A percentile compares a stretch with the other conserved stretches of the same genome.
Conservation (phyloP, 78 protist species). For the Planoprotostelium fungivorum region DNA sequence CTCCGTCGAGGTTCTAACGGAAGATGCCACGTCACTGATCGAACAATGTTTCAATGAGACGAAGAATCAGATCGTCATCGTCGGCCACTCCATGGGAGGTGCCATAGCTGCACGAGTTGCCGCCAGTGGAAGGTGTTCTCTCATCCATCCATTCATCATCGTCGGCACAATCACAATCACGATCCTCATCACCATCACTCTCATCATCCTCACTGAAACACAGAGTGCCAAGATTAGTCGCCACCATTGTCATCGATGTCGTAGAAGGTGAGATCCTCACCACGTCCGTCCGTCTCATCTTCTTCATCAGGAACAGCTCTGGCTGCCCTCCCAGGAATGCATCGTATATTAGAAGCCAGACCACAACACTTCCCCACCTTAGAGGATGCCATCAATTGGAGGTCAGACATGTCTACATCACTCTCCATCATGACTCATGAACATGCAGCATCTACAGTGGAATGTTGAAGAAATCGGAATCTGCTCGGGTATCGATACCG, state of each 20-base stretch:
- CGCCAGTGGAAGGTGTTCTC: neutral
- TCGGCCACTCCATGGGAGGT: slow-evolving; percentile 67
- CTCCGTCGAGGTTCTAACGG: slow-evolving; percentile 28
- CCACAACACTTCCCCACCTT: slow-evolving; percentile 62
- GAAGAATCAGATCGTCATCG: slow-evolving; percentile 3
- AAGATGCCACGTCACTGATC: slow-evolving; percentile 21
- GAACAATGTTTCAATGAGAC: neutral
- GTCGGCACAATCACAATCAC: too few species aligned
- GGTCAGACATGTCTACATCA: neutral
- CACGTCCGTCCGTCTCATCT: neutral
- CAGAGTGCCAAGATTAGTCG: slow-evolving; percentile 8
- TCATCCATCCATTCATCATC: neutral
- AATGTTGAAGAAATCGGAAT: slow-evolving; percentile 35
- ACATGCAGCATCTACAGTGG: slow-evolving; percentile 1
- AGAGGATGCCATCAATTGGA: slow-evolving; percentile 73
- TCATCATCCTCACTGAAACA: neutral
- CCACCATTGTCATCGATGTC: slow-evolving; percentile 77
- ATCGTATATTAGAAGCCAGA: slow-evolving; percentile 38
- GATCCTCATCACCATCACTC: too few species aligned
- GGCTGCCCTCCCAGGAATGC: slow-evolving; percentile 61
- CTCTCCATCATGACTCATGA: too few species aligned
- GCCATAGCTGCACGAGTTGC: slow-evolving; percentile 36
- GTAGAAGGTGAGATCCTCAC: slow-evolving; percentile 69
- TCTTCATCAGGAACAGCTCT: slow-evolving; percentile 48
- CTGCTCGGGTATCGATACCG: slow-evolving; percentile 70